Evolutionary conservation across 78 protist genomes (phyloP).

Genomic region (Emiliania huxleyi): DNA sequence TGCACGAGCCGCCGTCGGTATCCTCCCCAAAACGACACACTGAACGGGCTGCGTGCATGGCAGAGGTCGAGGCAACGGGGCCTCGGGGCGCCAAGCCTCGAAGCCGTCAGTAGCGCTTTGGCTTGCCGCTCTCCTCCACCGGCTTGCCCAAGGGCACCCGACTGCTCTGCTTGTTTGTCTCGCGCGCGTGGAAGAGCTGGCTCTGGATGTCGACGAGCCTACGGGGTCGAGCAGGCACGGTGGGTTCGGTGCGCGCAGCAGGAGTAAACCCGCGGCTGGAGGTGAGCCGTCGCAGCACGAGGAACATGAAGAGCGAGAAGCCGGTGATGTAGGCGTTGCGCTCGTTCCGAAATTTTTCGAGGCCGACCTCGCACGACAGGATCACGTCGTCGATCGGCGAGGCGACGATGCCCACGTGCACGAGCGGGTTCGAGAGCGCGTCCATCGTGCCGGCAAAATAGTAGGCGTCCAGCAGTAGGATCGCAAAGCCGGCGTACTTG

Average conservation of each 20-base stretch:
- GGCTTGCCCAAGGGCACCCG: neutral
- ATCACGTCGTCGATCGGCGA: neutral
- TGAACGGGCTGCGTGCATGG: too few species aligned
- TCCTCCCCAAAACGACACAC: too few species aligned
- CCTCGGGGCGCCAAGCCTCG: too few species aligned
- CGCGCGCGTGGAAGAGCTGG: neutral
- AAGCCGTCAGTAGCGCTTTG: too few species aligned
- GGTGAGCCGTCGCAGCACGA: neutral
- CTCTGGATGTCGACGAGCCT: neutral
- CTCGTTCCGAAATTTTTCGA: neutral
- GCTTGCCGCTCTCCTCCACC: neutral
- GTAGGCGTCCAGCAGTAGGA: neutral
- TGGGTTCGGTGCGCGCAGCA: too few species aligned
- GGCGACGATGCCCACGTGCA: neutral
- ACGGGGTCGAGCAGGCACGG: too few species aligned
- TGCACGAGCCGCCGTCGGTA: too few species aligned
- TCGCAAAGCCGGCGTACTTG: neutral
- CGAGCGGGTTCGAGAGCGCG: neutral
- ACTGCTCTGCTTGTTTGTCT: neutral
- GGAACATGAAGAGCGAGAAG: neutral
- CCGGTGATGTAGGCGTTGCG: constrained; percentile 14
- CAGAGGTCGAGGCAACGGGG: too few species aligned
- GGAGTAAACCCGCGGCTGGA: too few species aligned
- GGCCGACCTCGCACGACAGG: neutral
- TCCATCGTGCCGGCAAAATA: neutral